Conservation (phyloP, 768 basidiomycete species). For the Suillus plorans region DNA sequence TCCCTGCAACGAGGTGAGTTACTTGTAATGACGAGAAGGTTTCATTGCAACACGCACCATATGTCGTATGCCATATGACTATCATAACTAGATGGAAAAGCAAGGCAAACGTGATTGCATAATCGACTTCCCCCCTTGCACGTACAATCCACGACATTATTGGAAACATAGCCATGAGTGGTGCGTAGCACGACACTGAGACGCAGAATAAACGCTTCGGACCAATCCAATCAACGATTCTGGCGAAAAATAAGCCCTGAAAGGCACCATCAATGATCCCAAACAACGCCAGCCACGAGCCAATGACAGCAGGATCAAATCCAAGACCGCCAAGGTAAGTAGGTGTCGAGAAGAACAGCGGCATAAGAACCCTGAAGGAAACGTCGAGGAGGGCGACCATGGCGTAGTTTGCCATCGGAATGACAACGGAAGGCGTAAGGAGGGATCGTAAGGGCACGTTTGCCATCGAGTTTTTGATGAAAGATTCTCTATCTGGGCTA, state of each 20-base stretch:
- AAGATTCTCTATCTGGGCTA: background rate
- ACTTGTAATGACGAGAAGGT: background rate
- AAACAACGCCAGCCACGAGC: slow-evolving; percentile 33
- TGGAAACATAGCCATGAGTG: slow-evolving; percentile 44
- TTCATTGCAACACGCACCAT: background rate
- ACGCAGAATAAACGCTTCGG: slow-evolving; percentile 40
- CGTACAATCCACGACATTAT: slow-evolving; percentile 41
- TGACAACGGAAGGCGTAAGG: slow-evolving; percentile 34
- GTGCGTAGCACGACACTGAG: slow-evolving; percentile 39
- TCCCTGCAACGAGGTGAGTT: background rate
- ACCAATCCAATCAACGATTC: slow-evolving; percentile 40
- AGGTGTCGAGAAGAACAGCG: slow-evolving; percentile 47
- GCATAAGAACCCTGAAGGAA: slow-evolving; percentile 36
- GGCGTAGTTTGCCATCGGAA: slow-evolving; percentile 44
- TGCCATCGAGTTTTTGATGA: slow-evolving; percentile 7
- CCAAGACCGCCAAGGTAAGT: slow-evolving; percentile 43
- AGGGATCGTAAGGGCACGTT: slow-evolving; percentile 32
- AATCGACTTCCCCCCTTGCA: slow-evolving; percentile 19
- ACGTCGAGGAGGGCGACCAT: slow-evolving; percentile 44
- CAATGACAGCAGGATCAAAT: slow-evolving; percentile 40
- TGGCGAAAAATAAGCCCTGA: slow-evolving; percentile 42
- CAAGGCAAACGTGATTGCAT: background rate
- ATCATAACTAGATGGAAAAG: background rate
- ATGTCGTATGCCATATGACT: background rate
- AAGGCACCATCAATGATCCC: slow-evolving; percentile 40